These are phyloP conservation scores for Globisporangium viniferum DNA, from an alignment of 352 stramenopile species.

Conservation along the genomic window DNA sequence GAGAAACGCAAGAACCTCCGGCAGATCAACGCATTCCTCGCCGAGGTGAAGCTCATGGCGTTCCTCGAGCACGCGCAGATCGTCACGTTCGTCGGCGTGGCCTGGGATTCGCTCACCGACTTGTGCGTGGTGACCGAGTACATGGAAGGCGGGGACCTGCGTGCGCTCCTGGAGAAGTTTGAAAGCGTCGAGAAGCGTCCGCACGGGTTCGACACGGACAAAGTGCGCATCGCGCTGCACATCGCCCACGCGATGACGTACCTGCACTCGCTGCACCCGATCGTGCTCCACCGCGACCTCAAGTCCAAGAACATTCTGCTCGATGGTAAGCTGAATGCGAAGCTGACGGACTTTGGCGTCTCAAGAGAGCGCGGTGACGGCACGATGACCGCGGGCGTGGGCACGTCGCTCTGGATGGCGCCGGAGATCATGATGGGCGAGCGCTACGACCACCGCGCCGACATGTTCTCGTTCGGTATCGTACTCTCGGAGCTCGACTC, in stretches of 20 bases:
- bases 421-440: constrained; percentile 46
- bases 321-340: constrained; percentile 22
- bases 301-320: constrained; percentile 57
- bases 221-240: constrained; percentile 48
- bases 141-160: constrained; percentile 45
- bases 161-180: constrained; percentile 27
- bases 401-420: constrained; percentile 43
- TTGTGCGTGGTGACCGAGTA: constrained; percentile 38
- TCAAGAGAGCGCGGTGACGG: constrained; percentile 29
- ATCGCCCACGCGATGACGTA: constrained; percentile 42
- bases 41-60: constrained; percentile 47
- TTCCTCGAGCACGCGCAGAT: constrained; percentile 39
- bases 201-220: constrained; percentile 43
- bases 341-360: constrained; percentile 51
- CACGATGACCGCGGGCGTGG: constrained; percentile 34
- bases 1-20: constrained; percentile 26
- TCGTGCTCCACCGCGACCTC: constrained; percentile 31
- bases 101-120: constrained; percentile 36
- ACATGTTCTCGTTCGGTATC: constrained; percentile 54
- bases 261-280: constrained; percentile 46
- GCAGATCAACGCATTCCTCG: constrained; percentile 41
- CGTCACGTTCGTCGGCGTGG: constrained; percentile 40
- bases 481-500: constrained; percentile 43
- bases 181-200: constrained; percentile 21
- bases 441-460: constrained; percentile 33